Percentiles rank a stretch among this genome's conserved stretches.
Conservation (phyloP, 2,329 filamentous ascomycete genomes). For the Hypoxylon sp. region DNA sequence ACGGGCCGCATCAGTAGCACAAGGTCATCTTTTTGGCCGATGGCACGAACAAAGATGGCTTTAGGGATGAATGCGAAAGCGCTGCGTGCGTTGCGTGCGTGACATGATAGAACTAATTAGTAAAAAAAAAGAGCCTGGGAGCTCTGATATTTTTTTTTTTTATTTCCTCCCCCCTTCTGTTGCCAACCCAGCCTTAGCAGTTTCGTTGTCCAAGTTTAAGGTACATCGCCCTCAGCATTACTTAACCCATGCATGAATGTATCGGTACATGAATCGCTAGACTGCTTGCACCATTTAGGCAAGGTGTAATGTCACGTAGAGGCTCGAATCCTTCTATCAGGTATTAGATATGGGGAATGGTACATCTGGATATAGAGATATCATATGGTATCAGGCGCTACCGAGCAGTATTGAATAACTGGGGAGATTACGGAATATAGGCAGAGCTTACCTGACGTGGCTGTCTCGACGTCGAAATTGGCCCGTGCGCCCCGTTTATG, state of each 20-base stretch:
- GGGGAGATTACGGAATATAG: constrained; percentile 36
- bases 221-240: neutral
- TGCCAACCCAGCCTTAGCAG: neutral
- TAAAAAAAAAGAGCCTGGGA: constrained; percentile 9
- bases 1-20: constrained; percentile 17
- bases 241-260: neutral
- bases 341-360: too few species aligned
- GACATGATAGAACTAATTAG: constrained; percentile 27
- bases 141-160: constrained; percentile 24
- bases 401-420: neutral
- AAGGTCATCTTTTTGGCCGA: constrained; percentile 9
- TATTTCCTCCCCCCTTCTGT: neutral
- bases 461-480: constrained; percentile 42
- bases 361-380: neutral
- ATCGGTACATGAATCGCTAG: neutral
- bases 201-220: neutral
- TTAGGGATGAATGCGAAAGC: constrained; percentile 36
- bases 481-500: constrained; percentile 33
- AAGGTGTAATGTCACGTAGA: neutral
- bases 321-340: neutral
- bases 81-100: constrained; percentile 21
- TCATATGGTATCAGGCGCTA: neutral
- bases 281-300: neutral
- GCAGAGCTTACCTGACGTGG: constrained; percentile 58
- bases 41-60: constrained; percentile 30